Percentiles rank a stretch among this genome's conserved stretches.
phyloP scores from a whole-genome alignment of 2,329 filamentous ascomycete genomes.

The Teratosphaeria gauchensis region DNA sequence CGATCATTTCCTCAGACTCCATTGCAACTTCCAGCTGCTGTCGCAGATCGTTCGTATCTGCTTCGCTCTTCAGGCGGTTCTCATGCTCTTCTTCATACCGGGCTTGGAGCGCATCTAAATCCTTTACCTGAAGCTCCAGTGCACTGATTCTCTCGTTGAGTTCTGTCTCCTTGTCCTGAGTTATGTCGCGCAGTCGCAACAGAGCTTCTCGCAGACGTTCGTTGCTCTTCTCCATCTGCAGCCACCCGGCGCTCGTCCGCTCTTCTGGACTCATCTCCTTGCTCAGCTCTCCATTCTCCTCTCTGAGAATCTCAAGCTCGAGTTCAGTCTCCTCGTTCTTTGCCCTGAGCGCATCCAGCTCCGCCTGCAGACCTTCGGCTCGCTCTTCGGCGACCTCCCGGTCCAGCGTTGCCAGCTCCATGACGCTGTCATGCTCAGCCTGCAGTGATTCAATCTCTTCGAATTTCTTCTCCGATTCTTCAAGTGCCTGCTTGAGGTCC shows the following conservation, averaged over 20 bases:
- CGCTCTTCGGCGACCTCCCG: conserved; percentile 95
- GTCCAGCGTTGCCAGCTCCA: conserved; percentile 83
- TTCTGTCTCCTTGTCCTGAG: conserved; percentile 74
- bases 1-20: conserved; percentile 86
- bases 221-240: conserved; percentile 85
- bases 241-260: conserved; percentile 73
- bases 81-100: conserved; percentile 62
- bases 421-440: conserved; percentile 71
- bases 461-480: conserved; percentile 61
- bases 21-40: conserved; percentile 85
- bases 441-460: conserved; percentile 63
- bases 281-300: conserved; percentile 77
- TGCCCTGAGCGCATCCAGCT: conserved; percentile 66
- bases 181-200: conserved; percentile 73
- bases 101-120: conserved; percentile 37
- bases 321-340: conserved; percentile 77
- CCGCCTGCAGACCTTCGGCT: conserved; percentile 69
- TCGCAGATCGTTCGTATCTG: conserved; percentile 71
- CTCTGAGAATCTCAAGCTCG: conserved; percentile 75
- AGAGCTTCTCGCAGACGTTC: conserved; percentile 80
- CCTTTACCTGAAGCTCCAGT: conserved; percentile 32
- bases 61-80: conserved; percentile 62
- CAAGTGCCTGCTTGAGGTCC: conserved; percentile 66
- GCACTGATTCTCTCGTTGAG: conserved; percentile 52
- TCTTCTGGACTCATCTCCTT: conserved; percentile 85